A percentile compares a stretch with the other conserved stretches of the same genome.
These are phyloP conservation scores for Blastosporella zonata DNA, from an alignment of 1,284 basidiomycete species.

Conservation along the genomic window DNA sequence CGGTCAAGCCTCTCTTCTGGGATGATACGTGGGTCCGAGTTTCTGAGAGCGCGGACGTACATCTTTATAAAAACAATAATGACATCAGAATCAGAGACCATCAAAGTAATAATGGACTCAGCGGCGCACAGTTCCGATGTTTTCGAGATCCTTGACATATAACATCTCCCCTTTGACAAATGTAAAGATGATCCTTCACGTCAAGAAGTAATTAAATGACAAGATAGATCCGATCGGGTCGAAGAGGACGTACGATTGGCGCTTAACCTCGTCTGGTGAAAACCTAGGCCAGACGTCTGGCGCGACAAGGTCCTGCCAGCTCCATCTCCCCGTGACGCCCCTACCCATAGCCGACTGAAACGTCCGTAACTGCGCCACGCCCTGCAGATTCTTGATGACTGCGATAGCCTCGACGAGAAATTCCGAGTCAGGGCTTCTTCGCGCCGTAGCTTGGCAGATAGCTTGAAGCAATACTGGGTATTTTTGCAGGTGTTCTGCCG, in stretches of 20 bases:
- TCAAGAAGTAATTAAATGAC: slow-evolving; percentile 1
- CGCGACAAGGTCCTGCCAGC: slow-evolving; percentile 87
- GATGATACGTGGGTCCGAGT: slow-evolving; percentile 76
- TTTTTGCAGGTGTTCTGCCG: slow-evolving; percentile 86
- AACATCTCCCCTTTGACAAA: slow-evolving; percentile 95
- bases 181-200: slow-evolving; percentile 83
- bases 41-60: slow-evolving; percentile 73
- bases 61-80: slow-evolving; percentile 45
- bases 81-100: slow-evolving; percentile 6
- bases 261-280: slow-evolving; percentile 75
- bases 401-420: slow-evolving; percentile 74
- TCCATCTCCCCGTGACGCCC: slow-evolving; percentile 70
- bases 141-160: slow-evolving; percentile 91
- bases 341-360: slow-evolving; percentile 86
- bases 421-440: slow-evolving; percentile 77
- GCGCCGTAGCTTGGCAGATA: slow-evolving; percentile 76
- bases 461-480: slow-evolving; percentile 88
- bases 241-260: slow-evolving; percentile 75
- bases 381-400: slow-evolving; percentile 75
- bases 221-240: slow-evolving; percentile 3
- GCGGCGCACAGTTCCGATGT: slow-evolving; percentile 70
- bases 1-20: slow-evolving; percentile 66
- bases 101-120: slow-evolving; percentile 2
- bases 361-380: slow-evolving; percentile 74
- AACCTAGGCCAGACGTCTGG: slow-evolving; percentile 62